phyloP scores from a whole-genome alignment of 1,284 basidiomycete genomes.

The Leccinum solheimii region DNA sequence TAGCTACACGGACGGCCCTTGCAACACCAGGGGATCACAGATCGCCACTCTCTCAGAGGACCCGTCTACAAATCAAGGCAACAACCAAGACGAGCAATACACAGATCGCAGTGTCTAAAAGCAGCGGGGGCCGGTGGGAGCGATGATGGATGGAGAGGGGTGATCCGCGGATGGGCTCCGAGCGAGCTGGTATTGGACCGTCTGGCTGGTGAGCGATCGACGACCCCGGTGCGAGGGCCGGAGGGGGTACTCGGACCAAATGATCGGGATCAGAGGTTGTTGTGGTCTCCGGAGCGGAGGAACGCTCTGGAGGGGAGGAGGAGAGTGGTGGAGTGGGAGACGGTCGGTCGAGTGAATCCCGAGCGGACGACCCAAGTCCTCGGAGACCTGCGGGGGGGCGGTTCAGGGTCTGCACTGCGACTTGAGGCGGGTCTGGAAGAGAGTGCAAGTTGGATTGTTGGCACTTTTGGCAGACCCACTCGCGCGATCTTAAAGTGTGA shows the following conservation, averaged over 20 bases:
- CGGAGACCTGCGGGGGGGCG: constrained; percentile 20
- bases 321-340: constrained; percentile 13
- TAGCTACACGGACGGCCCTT: constrained; percentile 22
- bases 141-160: constrained; percentile 10
- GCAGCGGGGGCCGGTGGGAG: constrained; percentile 50
- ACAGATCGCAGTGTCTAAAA: constrained; percentile 69
- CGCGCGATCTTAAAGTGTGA: constrained; percentile 59
- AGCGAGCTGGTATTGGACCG: constrained; percentile 2
- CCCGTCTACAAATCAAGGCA: constrained; percentile 59
- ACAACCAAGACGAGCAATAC: constrained; percentile 63
- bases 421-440: constrained; percentile 61
- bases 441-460: constrained; percentile 65
- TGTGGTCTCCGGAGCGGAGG: constrained; percentile 8
- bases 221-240: constrained; percentile 6
- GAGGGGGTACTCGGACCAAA: neutral
- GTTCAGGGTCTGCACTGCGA: constrained; percentile 21
- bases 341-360: constrained; percentile 10
- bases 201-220: constrained; percentile 14
- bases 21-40: constrained; percentile 19
- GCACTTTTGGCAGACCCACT: constrained; percentile 83
- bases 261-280: neutral
- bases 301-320: constrained; percentile 22
- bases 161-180: constrained; percentile 27
- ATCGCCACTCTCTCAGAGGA: constrained; percentile 44
- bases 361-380: constrained; percentile 24